phyloP scores from a whole-genome alignment of 2,329 filamentous ascomycete species.

The Acrodontium crateriforme region DNA sequence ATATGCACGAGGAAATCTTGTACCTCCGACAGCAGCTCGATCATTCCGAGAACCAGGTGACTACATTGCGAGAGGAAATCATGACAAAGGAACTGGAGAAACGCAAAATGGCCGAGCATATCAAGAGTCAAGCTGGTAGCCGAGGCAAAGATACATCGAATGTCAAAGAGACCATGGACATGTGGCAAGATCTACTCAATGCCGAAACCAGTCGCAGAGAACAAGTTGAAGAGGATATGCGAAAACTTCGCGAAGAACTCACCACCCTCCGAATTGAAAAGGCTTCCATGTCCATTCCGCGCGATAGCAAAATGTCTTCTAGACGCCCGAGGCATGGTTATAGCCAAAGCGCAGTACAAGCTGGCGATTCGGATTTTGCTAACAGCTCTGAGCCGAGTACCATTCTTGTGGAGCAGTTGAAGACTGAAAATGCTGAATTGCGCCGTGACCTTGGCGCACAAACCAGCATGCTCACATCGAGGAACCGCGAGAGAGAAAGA shows the following conservation, averaged over 20 bases:
- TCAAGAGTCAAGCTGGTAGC: slow-evolving; percentile 42
- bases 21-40: slow-evolving; percentile 78
- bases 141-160: slow-evolving; percentile 16
- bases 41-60: slow-evolving; percentile 69
- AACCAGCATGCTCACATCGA: slow-evolving; percentile 91
- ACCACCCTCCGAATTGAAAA: slow-evolving; percentile 37
- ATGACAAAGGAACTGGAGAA: slow-evolving; percentile 73
- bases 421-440: slow-evolving; percentile 84
- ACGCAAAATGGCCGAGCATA: slow-evolving; percentile 68
- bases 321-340: slow-evolving; percentile 20
- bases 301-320: slow-evolving; percentile 22
- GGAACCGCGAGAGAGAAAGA: slow-evolving; percentile 87
- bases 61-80: slow-evolving; percentile 64
- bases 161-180: slow-evolving; percentile 45
- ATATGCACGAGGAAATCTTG: slow-evolving; percentile 71
- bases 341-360: slow-evolving; percentile 22
- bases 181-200: slow-evolving; percentile 90
- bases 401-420: slow-evolving; percentile 56
- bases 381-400: slow-evolving; percentile 14
- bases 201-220: slow-evolving; percentile 82
- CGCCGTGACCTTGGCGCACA: slow-evolving; percentile 88
- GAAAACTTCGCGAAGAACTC: slow-evolving; percentile 69
- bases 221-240: slow-evolving; percentile 80
- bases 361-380: slow-evolving; percentile 25
- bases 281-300: slow-evolving; percentile 23